A percentile compares a stretch with the other conserved stretches of the same genome.
Conservation (phyloP, 164 flowering plant genomes). For the Sedum album region DNA sequence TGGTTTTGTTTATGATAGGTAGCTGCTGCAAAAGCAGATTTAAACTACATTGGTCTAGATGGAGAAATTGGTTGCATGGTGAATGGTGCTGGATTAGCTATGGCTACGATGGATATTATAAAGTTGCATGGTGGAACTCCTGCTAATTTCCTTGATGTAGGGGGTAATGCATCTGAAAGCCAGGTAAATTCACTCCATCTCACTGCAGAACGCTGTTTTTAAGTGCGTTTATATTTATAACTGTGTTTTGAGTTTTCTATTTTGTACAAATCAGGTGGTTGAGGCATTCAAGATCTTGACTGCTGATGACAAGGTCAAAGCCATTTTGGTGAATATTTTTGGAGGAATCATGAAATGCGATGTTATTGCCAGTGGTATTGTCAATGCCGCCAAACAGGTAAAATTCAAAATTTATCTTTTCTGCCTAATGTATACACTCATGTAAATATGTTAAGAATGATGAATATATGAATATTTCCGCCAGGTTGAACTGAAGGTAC, state of each 20-base stretch:
- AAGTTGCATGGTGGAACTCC: conserved; percentile 99
- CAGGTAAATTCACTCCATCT: conserved; percentile 43
- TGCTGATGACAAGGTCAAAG: conserved; percentile 93
- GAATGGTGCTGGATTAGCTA: conserved; percentile 98
- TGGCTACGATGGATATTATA: conserved; percentile 99
- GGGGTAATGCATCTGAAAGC: conserved; percentile 95
- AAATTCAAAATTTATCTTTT: conserved; percentile 9
- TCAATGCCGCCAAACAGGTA: conserved; percentile 96
- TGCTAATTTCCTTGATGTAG: conserved; percentile 97
- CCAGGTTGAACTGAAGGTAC: conserved; percentile 82
- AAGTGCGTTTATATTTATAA: not conserved
- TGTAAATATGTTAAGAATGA: not conserved
- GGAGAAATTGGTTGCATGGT: conserved; percentile 99
- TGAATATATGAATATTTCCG: not conserved
- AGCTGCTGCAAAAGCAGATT: conserved; percentile 90
- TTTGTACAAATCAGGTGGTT: conserved; percentile 52
- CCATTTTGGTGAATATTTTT: conserved; percentile 94
- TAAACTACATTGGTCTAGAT: conserved; percentile 97
- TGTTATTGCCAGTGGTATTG: conserved; percentile 95
- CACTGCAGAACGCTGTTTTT: not conserved
- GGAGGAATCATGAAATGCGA: conserved; percentile 99
- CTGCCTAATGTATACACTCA: not conserved
- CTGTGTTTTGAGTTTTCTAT: not conserved
- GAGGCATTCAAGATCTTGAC: conserved; percentile 98
- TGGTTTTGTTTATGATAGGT: conserved; percentile 40